These are phyloP conservation scores for Stenocarpella maydis DNA, from an alignment of 2,329 filamentous ascomycete genomes.

Conservation along the genomic window DNA sequence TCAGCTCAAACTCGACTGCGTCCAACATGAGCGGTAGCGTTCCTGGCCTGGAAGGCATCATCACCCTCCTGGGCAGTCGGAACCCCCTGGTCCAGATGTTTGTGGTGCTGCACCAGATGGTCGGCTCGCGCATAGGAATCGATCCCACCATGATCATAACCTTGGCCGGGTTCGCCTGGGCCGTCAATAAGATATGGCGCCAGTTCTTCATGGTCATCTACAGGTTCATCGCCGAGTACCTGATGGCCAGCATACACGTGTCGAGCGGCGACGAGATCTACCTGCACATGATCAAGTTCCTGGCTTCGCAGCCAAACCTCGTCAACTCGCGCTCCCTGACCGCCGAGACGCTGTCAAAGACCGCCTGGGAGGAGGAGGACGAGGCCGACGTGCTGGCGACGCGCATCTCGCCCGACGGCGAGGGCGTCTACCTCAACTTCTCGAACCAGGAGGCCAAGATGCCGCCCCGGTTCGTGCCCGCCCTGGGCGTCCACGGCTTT, in stretches of 20 bases:
- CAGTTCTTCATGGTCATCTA: constrained; percentile 45
- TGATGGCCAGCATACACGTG: constrained; percentile 62
- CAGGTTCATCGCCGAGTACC: constrained; percentile 51
- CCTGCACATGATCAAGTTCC: constrained; percentile 64
- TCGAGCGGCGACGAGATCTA: constrained; percentile 66
- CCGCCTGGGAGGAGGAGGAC: constrained; percentile 65
- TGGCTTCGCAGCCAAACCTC: constrained; percentile 61
- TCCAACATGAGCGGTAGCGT: constrained; percentile 33
- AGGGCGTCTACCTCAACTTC: constrained; percentile 64
- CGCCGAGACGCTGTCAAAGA: constrained; percentile 63
- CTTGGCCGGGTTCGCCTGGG: constrained; percentile 57
- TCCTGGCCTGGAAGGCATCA: constrained; percentile 51
- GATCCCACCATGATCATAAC: constrained; percentile 59
- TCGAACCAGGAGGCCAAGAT: constrained; percentile 63
- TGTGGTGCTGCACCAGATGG: constrained; percentile 54
- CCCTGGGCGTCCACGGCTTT: constrained; percentile 61
- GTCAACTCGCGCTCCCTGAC: constrained; percentile 60
- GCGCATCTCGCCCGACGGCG: constrained; percentile 49
- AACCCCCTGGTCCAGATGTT: constrained; percentile 53
- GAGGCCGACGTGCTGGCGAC: constrained; percentile 51
- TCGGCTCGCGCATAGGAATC: constrained; percentile 55
- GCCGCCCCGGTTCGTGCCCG: constrained; percentile 62
- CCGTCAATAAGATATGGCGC: constrained; percentile 49
- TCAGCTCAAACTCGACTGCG: constrained; percentile 37
- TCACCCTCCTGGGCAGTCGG: constrained; percentile 53